Conservation (phyloP, 305 asterid genomes). For the Plantago lanceolata region DNA sequence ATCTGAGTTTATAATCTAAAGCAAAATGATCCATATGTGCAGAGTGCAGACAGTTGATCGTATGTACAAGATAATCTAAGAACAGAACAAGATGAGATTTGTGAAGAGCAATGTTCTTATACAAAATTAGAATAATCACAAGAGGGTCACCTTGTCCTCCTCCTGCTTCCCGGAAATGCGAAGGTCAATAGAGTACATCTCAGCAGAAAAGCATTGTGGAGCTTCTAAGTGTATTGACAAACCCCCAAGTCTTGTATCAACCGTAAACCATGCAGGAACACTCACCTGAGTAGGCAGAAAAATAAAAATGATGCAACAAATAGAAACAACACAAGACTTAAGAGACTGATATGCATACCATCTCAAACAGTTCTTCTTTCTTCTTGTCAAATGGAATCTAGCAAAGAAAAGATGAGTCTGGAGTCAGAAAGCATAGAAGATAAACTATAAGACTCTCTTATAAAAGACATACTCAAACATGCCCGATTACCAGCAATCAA, state of each 20-base stretch:
- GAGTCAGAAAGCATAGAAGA: conserved; percentile 17
- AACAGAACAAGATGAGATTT: no score
- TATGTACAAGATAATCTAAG: not conserved
- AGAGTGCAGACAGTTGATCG: not conserved
- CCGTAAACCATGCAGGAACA: conserved; percentile 92
- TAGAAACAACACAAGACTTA: not conserved
- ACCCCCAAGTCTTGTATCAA: conserved; percentile 87
- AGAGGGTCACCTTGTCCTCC: conserved; percentile 74
- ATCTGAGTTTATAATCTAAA: no score
- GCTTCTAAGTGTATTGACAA: conserved; percentile 85
- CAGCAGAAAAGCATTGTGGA: conserved; percentile 89
- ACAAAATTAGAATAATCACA: not conserved
- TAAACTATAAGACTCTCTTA: not conserved
- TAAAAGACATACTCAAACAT: not conserved
- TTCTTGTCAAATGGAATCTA: conserved; percentile 92
- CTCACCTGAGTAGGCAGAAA: conserved; percentile 61
- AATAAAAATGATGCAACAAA: conserved; percentile 23
- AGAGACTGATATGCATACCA: conserved; percentile 55
- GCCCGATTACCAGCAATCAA: not conserved
- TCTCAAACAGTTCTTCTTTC: conserved; percentile 95
- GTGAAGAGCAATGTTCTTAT: not conserved
- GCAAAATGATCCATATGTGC: no score
- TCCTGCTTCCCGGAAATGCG: conserved; percentile 77
- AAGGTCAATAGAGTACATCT: conserved; percentile 90
- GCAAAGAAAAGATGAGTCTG: conserved; percentile 11